These are phyloP conservation scores for Lentinula guzmanii DNA, from an alignment of 768 basidiomycete species.

Conservation along the genomic window DNA sequence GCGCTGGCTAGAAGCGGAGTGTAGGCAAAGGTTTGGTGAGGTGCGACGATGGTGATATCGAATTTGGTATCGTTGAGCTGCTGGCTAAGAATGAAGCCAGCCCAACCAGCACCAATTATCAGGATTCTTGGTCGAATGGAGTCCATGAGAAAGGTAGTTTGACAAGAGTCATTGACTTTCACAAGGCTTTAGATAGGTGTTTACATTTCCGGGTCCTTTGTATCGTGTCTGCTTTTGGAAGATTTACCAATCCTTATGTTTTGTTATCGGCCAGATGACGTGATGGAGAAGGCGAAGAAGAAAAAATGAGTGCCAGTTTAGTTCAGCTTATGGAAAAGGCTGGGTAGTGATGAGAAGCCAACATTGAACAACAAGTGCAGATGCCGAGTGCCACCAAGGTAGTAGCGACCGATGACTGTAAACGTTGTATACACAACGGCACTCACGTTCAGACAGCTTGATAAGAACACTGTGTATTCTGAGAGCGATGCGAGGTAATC, in stretches of 20 bases:
- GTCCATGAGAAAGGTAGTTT: background rate
- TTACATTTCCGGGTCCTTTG: background rate
- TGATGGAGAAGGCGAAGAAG: too few species aligned
- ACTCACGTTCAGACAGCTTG: too few species aligned
- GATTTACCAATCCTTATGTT: background rate
- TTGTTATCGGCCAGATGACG: background rate
- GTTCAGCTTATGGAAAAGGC: too few species aligned
- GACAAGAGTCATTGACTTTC: background rate
- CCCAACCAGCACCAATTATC: background rate
- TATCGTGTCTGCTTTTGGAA: background rate
- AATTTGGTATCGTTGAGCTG: background rate
- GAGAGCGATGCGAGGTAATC: too few species aligned
- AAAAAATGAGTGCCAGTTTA: too few species aligned
- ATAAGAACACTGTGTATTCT: too few species aligned
- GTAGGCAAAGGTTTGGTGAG: slow-evolving; percentile 3
- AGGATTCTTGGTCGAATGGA: background rate
- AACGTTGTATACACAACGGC: too few species aligned
- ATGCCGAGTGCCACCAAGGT: too few species aligned
- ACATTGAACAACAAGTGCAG: too few species aligned
- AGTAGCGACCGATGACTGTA: too few species aligned
- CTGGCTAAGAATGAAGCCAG: slow-evolving; percentile 3
- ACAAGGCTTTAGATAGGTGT: background rate
- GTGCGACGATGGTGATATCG: background rate
- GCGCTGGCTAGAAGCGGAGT: slow-evolving; percentile 2
- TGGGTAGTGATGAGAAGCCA: too few species aligned